Percentiles rank a stretch among this genome's conserved stretches.
These are phyloP conservation scores for Fonsecaea pugnacius DNA, from an alignment of 2,329 filamentous ascomycete genomes.

Conservation along the genomic window DNA sequence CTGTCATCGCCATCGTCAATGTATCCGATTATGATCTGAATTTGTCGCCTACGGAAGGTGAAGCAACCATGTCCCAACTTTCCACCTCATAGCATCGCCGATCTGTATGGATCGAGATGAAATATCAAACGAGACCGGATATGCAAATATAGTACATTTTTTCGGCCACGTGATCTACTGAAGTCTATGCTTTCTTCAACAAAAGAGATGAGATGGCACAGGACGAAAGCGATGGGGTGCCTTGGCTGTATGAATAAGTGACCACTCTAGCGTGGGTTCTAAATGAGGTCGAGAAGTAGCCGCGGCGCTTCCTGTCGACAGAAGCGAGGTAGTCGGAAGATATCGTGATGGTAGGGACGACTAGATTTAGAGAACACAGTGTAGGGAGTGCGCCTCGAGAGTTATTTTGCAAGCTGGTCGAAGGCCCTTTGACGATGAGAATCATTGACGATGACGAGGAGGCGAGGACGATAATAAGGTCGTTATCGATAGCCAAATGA, in stretches of 20 bases:
- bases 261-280: slow-evolving; percentile 38
- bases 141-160: slow-evolving; percentile 49
- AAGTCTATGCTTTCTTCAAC: slow-evolving; percentile 24
- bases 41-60: slow-evolving; percentile 53
- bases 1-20: slow-evolving; percentile 6
- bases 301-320: slow-evolving; percentile 15
- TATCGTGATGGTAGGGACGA: slow-evolving; percentile 26
- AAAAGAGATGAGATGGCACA: slow-evolving; percentile 35
- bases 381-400: slow-evolving; percentile 16
- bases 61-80: slow-evolving; percentile 50
- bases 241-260: slow-evolving; percentile 24
- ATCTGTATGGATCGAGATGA: slow-evolving; percentile 49
- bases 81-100: slow-evolving; percentile 47
- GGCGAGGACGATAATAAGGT: neutral
- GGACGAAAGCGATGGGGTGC: slow-evolving; percentile 27
- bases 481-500: slow-evolving; percentile 1
- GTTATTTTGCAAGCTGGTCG: slow-evolving; percentile 18
- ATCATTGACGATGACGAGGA: neutral
- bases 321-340: slow-evolving; percentile 12
- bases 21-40: slow-evolving; percentile 50
- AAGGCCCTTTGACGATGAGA: neutral
- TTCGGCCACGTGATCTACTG: slow-evolving; percentile 23
- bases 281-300: slow-evolving; percentile 15
- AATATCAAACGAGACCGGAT: slow-evolving; percentile 56
- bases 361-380: slow-evolving; percentile 10